Base-by-base conservation (phyloP, 352 stramenopile genomes). In the Elongisporangium prolatum region DNA sequence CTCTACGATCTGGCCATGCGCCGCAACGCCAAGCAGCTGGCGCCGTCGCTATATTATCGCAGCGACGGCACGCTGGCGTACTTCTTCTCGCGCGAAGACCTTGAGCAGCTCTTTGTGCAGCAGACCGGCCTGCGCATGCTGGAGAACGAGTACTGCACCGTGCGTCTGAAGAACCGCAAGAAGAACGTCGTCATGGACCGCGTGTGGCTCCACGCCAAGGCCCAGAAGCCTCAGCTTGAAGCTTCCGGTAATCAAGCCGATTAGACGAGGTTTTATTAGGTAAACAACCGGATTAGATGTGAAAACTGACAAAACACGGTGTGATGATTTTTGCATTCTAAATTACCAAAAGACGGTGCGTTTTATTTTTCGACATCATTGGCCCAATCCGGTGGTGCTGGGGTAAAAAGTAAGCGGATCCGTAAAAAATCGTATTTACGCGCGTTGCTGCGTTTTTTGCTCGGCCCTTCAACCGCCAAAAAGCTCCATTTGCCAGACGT, bases 1-100 rank as follows among this genome's bases (percentile, higher is more conserved):
- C 71, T 93, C 17, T 96, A 91, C 65, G 87, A 96, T 56, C 69
- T 96, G 11, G 85, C 87, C 22, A 95, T 96, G 86, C 70, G 84
- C 16, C 82, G 84, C 51, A 94, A 84, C 54, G 71, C 77, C 55
- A 91, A 93, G 66, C 77, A 75, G 44, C 53, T 91, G 18, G 64
- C 55, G 0, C 62, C 62, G 13, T 77, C 65, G 60, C 70, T 93
- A 17, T 93, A 80, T 59, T 90, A 88, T 59, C 84, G 84, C 50
- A 87, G 76, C 50, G 84, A 93, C 64, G 80, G 80, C 52, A 93
- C 80, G 25, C 73, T 93, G 34, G 84, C 81, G 7, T 89, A 71
- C 63, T 91, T 91, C 52, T 93, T 93, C 67, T 93, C 79, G 40
- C 69, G 66, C 8, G 77, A 90, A 52, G 65, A 72, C 18, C 54